Evolutionary conservation across 257 asterid genomes (phyloP).

Genomic region (Cinchona pubescens): DNA sequence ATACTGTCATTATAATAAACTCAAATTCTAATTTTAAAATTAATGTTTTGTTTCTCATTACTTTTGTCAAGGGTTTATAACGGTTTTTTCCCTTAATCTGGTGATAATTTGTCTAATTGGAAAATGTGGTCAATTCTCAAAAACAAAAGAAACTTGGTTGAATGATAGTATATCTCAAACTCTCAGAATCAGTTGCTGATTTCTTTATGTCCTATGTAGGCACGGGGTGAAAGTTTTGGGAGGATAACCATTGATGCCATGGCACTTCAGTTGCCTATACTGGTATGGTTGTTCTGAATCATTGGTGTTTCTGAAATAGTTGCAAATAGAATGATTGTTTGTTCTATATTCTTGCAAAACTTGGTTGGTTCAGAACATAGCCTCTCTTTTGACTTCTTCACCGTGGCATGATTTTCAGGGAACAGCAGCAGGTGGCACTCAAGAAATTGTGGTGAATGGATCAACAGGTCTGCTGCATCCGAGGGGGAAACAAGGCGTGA

Average conservation of each 20-base stretch:
- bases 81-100: no score
- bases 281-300: conserved; percentile 43
- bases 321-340: neutral
- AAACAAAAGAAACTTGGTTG: no score
- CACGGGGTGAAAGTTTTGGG: conserved; percentile 97
- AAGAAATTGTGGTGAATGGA: conserved; percentile 79
- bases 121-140: neutral
- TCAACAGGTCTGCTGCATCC: conserved; percentile 87
- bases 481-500: conserved; percentile 78
- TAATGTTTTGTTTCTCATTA: no score
- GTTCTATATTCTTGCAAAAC: neutral
- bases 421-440: conserved; percentile 97
- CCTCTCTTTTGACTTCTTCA: neutral
- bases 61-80: no score
- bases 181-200: neutral
- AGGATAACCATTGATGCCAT: conserved; percentile 99
- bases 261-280: conserved; percentile 95
- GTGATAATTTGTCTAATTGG: neutral
- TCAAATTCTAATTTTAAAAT: no score
- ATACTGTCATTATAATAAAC: no score
- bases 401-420: conserved; percentile 47
- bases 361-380: neutral
- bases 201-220: conserved; percentile 37
- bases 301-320: neutral
- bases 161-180: neutral